phyloP scores from a whole-genome alignment of 805 yeast genomes.

The Saccharomycopsis selenospora region DNA sequence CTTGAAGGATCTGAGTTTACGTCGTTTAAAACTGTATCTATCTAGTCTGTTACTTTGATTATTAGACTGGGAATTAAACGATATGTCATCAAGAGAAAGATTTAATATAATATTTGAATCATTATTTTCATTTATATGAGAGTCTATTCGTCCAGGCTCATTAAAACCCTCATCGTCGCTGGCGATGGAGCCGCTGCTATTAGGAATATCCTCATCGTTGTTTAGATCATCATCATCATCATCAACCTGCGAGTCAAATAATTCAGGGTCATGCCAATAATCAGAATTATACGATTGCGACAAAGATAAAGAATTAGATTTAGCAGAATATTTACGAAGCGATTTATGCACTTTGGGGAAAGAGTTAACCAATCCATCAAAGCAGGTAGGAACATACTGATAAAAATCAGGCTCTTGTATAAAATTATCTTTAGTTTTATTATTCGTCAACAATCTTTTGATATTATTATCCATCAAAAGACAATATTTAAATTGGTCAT shows the following conservation, averaged over 20 bases:
- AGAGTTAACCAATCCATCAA: slow-evolving; percentile 1
- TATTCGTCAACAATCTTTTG: slow-evolving; percentile 1
- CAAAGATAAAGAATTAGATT: neutral
- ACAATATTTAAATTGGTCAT: slow-evolving; percentile 19
- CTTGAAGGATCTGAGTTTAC: slow-evolving; percentile 13
- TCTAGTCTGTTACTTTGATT: too few species aligned
- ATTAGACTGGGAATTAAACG: neutral
- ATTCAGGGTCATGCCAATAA: slow-evolving; percentile 1
- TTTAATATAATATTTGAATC: neutral
- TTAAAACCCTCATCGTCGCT: too few species aligned
- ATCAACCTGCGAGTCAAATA: neutral
- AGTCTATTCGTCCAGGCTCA: neutral
- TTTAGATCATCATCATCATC: neutral
- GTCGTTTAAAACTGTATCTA: neutral
- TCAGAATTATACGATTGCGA: too few species aligned
- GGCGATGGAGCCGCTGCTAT: too few species aligned
- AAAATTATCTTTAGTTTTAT: slow-evolving; percentile 3
- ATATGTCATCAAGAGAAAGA: neutral
- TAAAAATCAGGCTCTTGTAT: neutral
- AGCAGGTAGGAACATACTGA: neutral
- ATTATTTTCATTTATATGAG: neutral
- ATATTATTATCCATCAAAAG: neutral
- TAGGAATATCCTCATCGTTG: too few species aligned
- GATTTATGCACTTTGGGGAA: neutral
- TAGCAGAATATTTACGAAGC: neutral